phyloP scores from a whole-genome alignment of 352 stramenopile genomes.

The Globisporangium carolinianum region DNA sequence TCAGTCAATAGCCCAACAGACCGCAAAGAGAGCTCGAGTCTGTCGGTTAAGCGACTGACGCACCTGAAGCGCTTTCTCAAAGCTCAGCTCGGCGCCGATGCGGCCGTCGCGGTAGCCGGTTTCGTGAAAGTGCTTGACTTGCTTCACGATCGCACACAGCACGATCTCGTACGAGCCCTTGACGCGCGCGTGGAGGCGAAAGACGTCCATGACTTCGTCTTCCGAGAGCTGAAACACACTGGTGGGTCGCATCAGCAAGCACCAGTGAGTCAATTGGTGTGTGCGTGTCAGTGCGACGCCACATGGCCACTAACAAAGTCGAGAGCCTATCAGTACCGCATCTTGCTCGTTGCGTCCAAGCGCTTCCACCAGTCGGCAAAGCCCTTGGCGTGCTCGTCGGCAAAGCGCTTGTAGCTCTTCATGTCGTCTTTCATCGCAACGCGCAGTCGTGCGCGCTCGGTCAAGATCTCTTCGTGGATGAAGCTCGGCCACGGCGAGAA shows the following conservation, averaged over 20 bases:
- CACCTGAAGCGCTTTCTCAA: constrained; percentile 54
- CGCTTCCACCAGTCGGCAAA: constrained; percentile 55
- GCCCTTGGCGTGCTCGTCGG: constrained; percentile 55
- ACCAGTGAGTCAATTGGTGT: not conserved
- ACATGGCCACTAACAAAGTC: too few relatives aligned
- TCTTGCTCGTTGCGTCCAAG: constrained; percentile 35
- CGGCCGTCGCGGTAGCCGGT: constrained; percentile 89
- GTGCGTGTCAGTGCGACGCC: not conserved
- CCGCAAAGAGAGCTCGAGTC: too few relatives aligned
- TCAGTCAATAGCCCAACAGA: too few relatives aligned
- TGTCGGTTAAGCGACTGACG: not conserved
- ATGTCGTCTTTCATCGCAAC: constrained; percentile 80
- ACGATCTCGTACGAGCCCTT: constrained; percentile 90
- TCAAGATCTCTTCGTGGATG: constrained; percentile 92
- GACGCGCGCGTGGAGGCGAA: constrained; percentile 81
- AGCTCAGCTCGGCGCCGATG: constrained; percentile 57
- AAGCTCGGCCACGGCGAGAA: constrained; percentile 78
- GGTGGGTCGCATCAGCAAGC: not conserved
- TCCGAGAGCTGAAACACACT: constrained; percentile 85
- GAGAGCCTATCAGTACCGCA: constrained; percentile 17
- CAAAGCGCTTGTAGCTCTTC: constrained; percentile 53
- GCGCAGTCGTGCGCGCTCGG: constrained; percentile 83
- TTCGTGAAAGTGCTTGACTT: constrained; percentile 89
- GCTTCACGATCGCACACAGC: constrained; percentile 86
- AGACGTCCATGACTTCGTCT: constrained; percentile 76